Base-by-base conservation (phyloP, 169 alveolate genomes). In the Plasmodium yoelii region DNA sequence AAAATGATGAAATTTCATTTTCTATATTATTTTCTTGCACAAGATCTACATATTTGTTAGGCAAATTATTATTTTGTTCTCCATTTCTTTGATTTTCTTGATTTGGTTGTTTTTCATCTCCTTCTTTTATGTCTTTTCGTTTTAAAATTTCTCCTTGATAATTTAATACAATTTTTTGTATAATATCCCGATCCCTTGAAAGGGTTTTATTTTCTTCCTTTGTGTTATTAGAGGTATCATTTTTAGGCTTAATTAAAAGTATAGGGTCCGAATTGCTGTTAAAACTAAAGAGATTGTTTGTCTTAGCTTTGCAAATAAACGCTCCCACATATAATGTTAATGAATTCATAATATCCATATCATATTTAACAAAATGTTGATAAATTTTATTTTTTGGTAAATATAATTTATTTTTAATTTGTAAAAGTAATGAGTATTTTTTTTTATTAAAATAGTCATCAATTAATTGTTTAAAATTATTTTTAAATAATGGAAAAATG, bases 381-480 rank as follows among this genome's bases (percentile, higher is more conserved):
- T 82, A 82, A 12, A 46, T 82, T 60, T 67, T 65, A 56, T 60
- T 82, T 53, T 67, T 82, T 28, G 90, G 60, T 19, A 82, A 57
- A 22, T 26, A 65, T 82, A 82, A 82, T 26, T 60, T 82, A 7
- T 82, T 63, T 71, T 82, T 49, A 34, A 82, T 82, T 34, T 67
- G 69, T 9, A 82, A 44, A 15, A 82, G 82, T 67, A 82, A 60
- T 8, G 63, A 39, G 86, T 73, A 70, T 93, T 91, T 61, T 88
- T 84, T 13, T 97, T 98, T 18, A 74, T 73, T 22, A 86, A 73
- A 72, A 92, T 87, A 84, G 93, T 86, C 75, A 39, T 84, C 93
- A 34, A 91, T 71, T 49, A 87, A 47, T 15, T 69, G 51, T 87
- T 92, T 88, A 34, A 91, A 44, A 53, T 88, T 88, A 68, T 92